phyloP scores from a whole-genome alignment of 371 early-diverging fungal genomes.

The Mucor plumbeus region DNA sequence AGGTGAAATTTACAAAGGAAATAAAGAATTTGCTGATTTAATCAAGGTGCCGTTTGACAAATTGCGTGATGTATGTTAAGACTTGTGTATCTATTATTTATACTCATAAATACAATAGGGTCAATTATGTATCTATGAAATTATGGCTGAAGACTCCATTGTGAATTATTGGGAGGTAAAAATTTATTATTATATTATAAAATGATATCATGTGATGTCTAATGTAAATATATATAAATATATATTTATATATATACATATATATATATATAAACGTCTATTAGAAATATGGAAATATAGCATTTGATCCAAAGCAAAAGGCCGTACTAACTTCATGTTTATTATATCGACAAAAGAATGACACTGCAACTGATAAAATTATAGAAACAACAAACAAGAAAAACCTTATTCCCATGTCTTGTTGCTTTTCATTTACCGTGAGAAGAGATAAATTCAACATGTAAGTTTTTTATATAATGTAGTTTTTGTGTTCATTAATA shows the following conservation, averaged over 20 bases:
- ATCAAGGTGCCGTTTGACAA: constrained; percentile 81
- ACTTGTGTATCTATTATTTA: not conserved
- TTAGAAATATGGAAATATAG: constrained; percentile 90
- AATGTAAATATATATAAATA: too few relatives aligned
- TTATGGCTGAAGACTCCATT: constrained; percentile 86
- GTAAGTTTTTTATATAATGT: constrained; percentile 16
- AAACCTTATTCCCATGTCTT: constrained; percentile 56
- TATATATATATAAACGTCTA: not conserved
- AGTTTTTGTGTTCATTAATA: not conserved
- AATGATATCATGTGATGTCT: constrained; percentile 15
- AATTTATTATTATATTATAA: not conserved
- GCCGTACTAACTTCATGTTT: constrained; percentile 87
- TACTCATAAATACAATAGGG: constrained; percentile 40
- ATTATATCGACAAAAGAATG: constrained; percentile 35
- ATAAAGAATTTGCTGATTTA: constrained; percentile 90
- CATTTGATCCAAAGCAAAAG: constrained; percentile 91
- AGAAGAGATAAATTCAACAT: constrained; percentile 87
- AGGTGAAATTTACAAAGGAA: constrained; percentile 95
- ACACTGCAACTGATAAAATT: not conserved
- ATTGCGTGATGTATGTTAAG: constrained; percentile 68
- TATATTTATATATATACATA: too few relatives aligned
- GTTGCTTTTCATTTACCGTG: constrained; percentile 91
- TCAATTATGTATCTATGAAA: constrained; percentile 83
- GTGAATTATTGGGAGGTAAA: constrained; percentile 82
- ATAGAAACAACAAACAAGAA: constrained; percentile 39